A percentile compares a stretch with the other conserved stretches of the same genome.
Conservation (phyloP, 2,329 filamentous ascomycete genomes). For the Ophiocordyceps camponoti-floridani region DNA sequence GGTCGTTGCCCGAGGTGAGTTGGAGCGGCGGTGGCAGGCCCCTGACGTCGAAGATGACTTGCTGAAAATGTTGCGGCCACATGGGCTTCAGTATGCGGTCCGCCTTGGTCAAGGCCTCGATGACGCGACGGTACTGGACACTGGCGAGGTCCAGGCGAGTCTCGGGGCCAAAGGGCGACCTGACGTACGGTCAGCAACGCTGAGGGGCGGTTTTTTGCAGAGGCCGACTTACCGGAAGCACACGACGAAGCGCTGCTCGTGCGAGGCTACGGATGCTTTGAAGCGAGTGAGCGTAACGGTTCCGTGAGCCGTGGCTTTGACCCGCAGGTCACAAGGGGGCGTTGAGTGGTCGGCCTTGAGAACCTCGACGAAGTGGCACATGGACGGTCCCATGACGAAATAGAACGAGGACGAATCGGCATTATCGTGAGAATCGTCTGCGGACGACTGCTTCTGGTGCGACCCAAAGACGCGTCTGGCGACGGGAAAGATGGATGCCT, state of each 20-base stretch:
- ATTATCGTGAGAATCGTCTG: slow-evolving; percentile 24
- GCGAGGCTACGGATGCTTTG: slow-evolving; percentile 27
- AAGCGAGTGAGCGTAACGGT: slow-evolving; percentile 33
- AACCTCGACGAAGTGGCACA: slow-evolving; percentile 33
- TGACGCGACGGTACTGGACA: slow-evolving; percentile 33
- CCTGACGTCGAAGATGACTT: slow-evolving; percentile 31
- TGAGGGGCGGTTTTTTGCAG: too few relatives aligned
- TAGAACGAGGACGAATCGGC: slow-evolving; percentile 34
- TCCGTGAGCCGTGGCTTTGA: slow-evolving; percentile 31
- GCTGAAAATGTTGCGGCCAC: slow-evolving; percentile 38
- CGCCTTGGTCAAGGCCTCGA: slow-evolving; percentile 32
- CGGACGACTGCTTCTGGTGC: slow-evolving; percentile 20
- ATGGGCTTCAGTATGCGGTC: slow-evolving; percentile 38
- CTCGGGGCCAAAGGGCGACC: slow-evolving; percentile 23
- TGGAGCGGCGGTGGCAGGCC: slow-evolving; percentile 34
- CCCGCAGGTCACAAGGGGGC: slow-evolving; percentile 25
- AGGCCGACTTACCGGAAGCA: slow-evolving; percentile 27
- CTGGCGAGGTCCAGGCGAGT: slow-evolving; percentile 33
- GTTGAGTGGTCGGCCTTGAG: slow-evolving; percentile 23
- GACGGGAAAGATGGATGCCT: slow-evolving; percentile 30
- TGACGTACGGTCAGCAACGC: slow-evolving; percentile 5
- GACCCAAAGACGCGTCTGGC: slow-evolving; percentile 26
- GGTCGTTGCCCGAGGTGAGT: slow-evolving; percentile 34
- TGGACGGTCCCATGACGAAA: slow-evolving; percentile 32
- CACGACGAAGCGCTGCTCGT: slow-evolving; percentile 38